Conservation (phyloP, 345 rosid species). For the Gossypioides kirkii region DNA sequence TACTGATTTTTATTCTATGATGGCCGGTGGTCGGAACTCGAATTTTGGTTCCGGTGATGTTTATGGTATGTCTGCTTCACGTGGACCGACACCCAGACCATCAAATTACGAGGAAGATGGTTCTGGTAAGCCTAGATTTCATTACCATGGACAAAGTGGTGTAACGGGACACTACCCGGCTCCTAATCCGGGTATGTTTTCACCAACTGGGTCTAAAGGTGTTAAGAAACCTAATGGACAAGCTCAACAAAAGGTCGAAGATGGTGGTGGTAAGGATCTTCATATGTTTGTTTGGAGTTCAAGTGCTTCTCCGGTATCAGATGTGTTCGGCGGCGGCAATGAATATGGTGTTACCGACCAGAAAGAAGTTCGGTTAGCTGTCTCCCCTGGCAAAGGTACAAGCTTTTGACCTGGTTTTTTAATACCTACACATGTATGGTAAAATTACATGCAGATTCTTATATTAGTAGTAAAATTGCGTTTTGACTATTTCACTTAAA, state of each 20-base stretch:
- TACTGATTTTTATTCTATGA: slow-evolving; percentile 61
- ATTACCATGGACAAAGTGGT: slow-evolving; percentile 38
- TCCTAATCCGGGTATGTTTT: slow-evolving; percentile 93
- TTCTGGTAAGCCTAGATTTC: slow-evolving; percentile 46
- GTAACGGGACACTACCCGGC: slow-evolving; percentile 71
- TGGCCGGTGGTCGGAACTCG: slow-evolving; percentile 62
- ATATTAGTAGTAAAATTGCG: too few relatives aligned
- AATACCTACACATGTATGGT: too few relatives aligned
- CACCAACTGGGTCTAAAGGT: slow-evolving; percentile 48
- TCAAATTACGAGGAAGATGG: slow-evolving; percentile 84
- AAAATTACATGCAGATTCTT: too few relatives aligned
- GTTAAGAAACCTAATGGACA: slow-evolving; percentile 44
- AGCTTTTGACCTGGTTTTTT: neutral
- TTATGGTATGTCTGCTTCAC: slow-evolving; percentile 49
- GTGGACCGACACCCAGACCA: slow-evolving; percentile 81
- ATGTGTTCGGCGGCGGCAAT: slow-evolving; percentile 65
- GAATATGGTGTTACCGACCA: slow-evolving; percentile 43
- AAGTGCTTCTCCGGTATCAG: slow-evolving; percentile 92
- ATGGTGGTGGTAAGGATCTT: slow-evolving; percentile 66
- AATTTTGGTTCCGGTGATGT: slow-evolving; percentile 73
- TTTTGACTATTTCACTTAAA: too few relatives aligned
- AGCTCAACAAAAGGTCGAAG: slow-evolving; percentile 33
- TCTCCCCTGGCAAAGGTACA: slow-evolving; percentile 75
- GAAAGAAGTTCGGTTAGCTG: slow-evolving; percentile 69
- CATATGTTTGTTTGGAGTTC: slow-evolving; percentile 99